Evolutionary conservation across 495 filamentous ascomycete genomes (phyloP), one percentile per base, ranked within the genome.

Genomic region (Friedmanniomyces simplex): DNA sequence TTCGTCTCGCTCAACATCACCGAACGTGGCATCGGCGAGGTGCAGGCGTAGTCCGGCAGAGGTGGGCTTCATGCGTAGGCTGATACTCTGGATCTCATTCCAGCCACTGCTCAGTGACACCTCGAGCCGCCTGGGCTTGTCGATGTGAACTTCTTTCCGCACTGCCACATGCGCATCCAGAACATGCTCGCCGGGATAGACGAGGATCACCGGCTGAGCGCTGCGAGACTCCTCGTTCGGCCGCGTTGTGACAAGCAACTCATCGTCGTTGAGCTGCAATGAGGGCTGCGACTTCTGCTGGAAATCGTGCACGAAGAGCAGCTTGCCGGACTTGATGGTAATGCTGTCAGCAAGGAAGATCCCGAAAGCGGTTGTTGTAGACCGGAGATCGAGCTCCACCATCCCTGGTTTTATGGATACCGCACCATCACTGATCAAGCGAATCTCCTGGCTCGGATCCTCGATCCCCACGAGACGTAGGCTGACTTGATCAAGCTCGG

Each of bases 41-140:
- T 89, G 80, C 14, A 99, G 76, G 42, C 94, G 78, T 32, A 99
- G 71, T 0, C 94, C 94, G 24, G 91, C 93, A 2, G 94, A 91
- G 3, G 85, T 89, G 57, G 90, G 79, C 62, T 83, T 80, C 26
- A 96, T 74, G 32, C 83, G 82, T 52, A 99, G 68, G 56, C 86
- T 84, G 36, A 82, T 84, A 13, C 66, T 77, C 32, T 72, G 70
- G 47, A 96, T 77, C 2, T 85, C 70, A 65, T 97, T 96, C 76
- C 83, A 83, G 25, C 91, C 91, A 42, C 82, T 84, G 45, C 75
- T 69, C 10, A 95, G 69, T 54, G 83, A 78, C 46, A 99, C 70
- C 58, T 95, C 86, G 5, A 96, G 70, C 11, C 79, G 81, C 50
- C 84, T 83, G 61, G 85, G 82, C 59, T 82, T 79, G 64, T 93